These are phyloP conservation scores for Luffa acutangula DNA, from an alignment of 306 rosid genomes.

Conservation along the genomic window DNA sequence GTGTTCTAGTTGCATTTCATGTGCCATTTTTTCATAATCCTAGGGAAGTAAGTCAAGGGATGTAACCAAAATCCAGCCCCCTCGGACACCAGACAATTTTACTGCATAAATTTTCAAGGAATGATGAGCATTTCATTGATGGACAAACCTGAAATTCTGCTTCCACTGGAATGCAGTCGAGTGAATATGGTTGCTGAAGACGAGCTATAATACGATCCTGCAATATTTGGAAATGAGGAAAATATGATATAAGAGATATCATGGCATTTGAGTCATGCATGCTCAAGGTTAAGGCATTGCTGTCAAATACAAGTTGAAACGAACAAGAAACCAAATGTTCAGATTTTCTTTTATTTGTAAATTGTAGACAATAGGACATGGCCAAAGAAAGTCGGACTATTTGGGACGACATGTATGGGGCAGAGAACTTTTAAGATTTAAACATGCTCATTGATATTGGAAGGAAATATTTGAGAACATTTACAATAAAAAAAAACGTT, in stretches of 20 bases:
- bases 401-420: not conserved
- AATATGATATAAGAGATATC: not conserved
- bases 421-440: not conserved
- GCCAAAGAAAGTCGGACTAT: not conserved
- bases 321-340: not conserved
- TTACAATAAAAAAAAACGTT: not conserved
- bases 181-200: slow-evolving; percentile 93
- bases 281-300: not conserved
- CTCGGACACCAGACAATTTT: not conserved
- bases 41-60: not conserved
- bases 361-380: not conserved
- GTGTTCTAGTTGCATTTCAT: not conserved
- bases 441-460: not conserved
- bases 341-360: not conserved
- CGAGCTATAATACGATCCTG: slow-evolving; percentile 97
- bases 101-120: not conserved
- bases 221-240: slow-evolving; percentile 10
- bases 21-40: not conserved
- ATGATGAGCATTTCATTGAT: not conserved
- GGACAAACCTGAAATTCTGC: slow-evolving; percentile 87
- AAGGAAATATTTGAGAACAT: not conserved
- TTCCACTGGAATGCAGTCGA: slow-evolving; percentile 97
- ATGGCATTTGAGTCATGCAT: not conserved
- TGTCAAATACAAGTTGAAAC: not conserved
- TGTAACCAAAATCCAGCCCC: not conserved